Conservation (phyloP, 148 eudicot species). For the Rhododendron mucronatum region DNA sequence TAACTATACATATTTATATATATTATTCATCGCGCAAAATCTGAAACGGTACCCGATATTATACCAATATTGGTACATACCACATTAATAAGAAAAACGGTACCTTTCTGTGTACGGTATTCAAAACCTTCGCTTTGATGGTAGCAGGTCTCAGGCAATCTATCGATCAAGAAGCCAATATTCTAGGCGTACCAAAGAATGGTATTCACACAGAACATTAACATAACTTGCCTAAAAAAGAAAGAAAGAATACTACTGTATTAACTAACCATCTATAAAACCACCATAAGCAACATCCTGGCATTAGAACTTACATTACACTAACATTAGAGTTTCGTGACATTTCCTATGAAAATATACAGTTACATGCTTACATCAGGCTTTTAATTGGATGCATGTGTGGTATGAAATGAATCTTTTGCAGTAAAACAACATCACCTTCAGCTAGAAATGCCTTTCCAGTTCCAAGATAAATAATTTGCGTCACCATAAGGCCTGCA, state of each 20-base stretch:
- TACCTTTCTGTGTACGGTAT: too few species aligned
- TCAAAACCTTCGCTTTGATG: too few species aligned
- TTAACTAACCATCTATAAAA: background rate
- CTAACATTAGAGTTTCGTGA: background rate
- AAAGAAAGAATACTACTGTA: too few species aligned
- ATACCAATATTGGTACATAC: too few species aligned
- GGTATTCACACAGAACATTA: background rate
- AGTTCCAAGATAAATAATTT: slow-evolving; percentile 40
- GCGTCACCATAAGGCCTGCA: slow-evolving; percentile 56
- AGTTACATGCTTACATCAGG: background rate
- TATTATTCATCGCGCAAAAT: too few species aligned
- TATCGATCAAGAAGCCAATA: background rate
- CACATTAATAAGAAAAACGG: too few species aligned
- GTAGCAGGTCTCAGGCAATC: too few species aligned
- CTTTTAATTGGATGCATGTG: background rate
- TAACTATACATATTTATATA: too few species aligned
- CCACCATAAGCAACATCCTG: background rate
- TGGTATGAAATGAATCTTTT: background rate
- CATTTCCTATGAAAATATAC: background rate
- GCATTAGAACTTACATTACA: background rate
- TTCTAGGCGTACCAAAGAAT: background rate
- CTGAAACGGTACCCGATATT: too few species aligned
- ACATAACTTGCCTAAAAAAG: background rate
- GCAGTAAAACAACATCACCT: slow-evolving; percentile 7
- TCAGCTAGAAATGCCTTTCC: slow-evolving; percentile 38